Conservation (phyloP, 805 yeast species). For the Wickerhamomyces pijperi region DNA sequence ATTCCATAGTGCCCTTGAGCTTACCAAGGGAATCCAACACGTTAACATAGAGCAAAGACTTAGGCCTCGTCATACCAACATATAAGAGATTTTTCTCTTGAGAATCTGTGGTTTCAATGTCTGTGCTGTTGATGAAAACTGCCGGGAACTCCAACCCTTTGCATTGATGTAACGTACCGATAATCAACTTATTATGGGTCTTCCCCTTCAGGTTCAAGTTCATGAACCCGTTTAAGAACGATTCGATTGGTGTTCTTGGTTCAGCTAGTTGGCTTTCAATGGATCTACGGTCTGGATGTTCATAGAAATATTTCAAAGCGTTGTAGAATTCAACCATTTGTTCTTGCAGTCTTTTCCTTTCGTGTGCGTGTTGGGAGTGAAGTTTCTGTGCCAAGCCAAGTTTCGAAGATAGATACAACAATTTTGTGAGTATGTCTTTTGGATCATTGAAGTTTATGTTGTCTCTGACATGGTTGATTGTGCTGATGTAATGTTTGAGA, state of each 20-base stretch:
- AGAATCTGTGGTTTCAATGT: constrained; percentile 4
- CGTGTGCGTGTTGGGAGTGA: constrained; percentile 12
- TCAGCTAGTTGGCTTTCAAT: constrained; percentile 10
- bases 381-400: constrained; percentile 9
- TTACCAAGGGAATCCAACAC: constrained; percentile 1
- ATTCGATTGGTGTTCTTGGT: constrained; percentile 9
- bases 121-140: constrained; percentile 33
- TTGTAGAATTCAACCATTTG: constrained; percentile 26
- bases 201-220: background rate
- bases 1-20: background rate
- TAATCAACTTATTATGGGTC: constrained; percentile 25
- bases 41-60: constrained; percentile 21
- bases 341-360: constrained; percentile 15
- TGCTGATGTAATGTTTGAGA: constrained; percentile 18
- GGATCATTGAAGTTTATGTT: constrained; percentile 8
- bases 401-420: constrained; percentile 6
- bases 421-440: constrained; percentile 6
- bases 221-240: constrained; percentile 20
- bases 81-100: constrained; percentile 37
- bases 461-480: constrained; percentile 10
- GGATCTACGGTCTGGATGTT: constrained; percentile 7
- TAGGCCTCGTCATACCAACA: constrained; percentile 61
- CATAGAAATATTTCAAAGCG: constrained; percentile 20
- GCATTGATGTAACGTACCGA: constrained; percentile 65
- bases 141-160: constrained; percentile 69